phyloP scores from a whole-genome alignment of 164 flowering plant genomes.

The Euptelea pleiosperma region DNA sequence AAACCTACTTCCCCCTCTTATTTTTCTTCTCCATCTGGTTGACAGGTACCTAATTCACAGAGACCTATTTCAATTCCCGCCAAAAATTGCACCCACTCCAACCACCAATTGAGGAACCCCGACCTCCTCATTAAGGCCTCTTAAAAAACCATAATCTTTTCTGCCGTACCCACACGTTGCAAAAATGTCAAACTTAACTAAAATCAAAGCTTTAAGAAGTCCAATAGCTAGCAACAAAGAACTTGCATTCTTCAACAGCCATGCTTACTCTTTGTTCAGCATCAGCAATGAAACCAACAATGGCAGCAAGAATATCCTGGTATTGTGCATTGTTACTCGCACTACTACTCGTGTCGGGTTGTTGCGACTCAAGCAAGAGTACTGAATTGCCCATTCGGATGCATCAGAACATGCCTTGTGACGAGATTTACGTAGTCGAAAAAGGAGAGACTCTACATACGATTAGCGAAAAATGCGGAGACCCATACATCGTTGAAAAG shows the following conservation, averaged over 20 bases:
- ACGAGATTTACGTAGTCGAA: slow-evolving; percentile 34
- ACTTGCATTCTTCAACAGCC: background rate
- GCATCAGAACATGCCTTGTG: slow-evolving; percentile 22
- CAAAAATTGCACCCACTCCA: slow-evolving; percentile 20
- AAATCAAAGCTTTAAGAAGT: background rate
- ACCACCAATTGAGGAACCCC: too few species aligned
- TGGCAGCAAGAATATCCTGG: slow-evolving; percentile 18
- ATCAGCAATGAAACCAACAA: background rate
- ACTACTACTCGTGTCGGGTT: slow-evolving; percentile 13
- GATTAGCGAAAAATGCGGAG: slow-evolving; percentile 30
- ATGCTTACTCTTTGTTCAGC: slow-evolving; percentile 1
- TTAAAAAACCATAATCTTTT: too few species aligned
- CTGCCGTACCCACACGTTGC: too few species aligned
- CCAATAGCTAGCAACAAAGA: too few species aligned
- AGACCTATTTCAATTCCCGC: slow-evolving; percentile 26
- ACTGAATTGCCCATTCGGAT: background rate
- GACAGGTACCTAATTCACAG: too few species aligned
- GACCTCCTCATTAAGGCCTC: too few species aligned
- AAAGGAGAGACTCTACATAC: slow-evolving; percentile 39
- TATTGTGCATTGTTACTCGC: slow-evolving; percentile 12
- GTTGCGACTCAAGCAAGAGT: slow-evolving; percentile 13
- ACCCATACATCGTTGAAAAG: slow-evolving; percentile 33
- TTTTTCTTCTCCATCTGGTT: too few species aligned
- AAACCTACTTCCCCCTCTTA: too few species aligned
- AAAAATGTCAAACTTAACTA: slow-evolving; percentile 1